phyloP scores from a whole-genome alignment of 805 yeast species.

The Candida yuanshanica region DNA sequence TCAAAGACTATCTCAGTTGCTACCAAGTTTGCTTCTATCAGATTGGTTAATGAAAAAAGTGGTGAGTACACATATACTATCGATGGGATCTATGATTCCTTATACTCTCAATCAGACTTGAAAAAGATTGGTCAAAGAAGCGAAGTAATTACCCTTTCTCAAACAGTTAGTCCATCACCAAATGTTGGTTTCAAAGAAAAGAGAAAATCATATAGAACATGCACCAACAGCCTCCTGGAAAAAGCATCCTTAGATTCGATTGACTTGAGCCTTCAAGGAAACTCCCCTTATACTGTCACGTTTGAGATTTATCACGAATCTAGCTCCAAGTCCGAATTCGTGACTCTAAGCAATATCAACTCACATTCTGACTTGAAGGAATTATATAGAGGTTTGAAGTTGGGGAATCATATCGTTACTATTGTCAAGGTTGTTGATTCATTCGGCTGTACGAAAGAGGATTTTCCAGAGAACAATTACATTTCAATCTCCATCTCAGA shows the following conservation, averaged over 20 bases:
- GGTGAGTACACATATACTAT: slow-evolving; percentile 64
- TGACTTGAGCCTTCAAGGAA: slow-evolving; percentile 46
- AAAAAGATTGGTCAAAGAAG: slow-evolving; percentile 23
- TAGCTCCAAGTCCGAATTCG: slow-evolving; percentile 44
- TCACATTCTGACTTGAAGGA: slow-evolving; percentile 33
- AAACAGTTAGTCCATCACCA: slow-evolving; percentile 61
- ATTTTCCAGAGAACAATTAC: slow-evolving; percentile 36
- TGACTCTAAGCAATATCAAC: slow-evolving; percentile 40
- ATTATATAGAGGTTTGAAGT: slow-evolving; percentile 44
- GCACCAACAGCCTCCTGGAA: slow-evolving; percentile 35
- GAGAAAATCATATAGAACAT: slow-evolving; percentile 45
- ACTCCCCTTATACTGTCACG: slow-evolving; percentile 57
- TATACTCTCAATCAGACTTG: slow-evolving; percentile 43
- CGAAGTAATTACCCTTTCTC: slow-evolving; percentile 36
- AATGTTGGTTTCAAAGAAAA: slow-evolving; percentile 41
- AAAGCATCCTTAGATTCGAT: slow-evolving; percentile 41
- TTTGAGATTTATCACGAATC: slow-evolving; percentile 56
- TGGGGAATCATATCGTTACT: slow-evolving; percentile 67
- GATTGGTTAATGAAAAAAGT: slow-evolving; percentile 35
- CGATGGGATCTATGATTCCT: slow-evolving; percentile 57
- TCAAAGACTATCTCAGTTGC: slow-evolving; percentile 42
- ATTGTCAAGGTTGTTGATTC: slow-evolving; percentile 58
- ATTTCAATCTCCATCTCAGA: slow-evolving; percentile 63
- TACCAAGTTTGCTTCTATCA: slow-evolving; percentile 44
- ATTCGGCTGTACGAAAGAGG: slow-evolving; percentile 57